Percentiles rank a stretch among this genome's conserved stretches.
Conservation (phyloP, 2,329 filamentous ascomycete genomes). For the Chaetomiaceae sp. region DNA sequence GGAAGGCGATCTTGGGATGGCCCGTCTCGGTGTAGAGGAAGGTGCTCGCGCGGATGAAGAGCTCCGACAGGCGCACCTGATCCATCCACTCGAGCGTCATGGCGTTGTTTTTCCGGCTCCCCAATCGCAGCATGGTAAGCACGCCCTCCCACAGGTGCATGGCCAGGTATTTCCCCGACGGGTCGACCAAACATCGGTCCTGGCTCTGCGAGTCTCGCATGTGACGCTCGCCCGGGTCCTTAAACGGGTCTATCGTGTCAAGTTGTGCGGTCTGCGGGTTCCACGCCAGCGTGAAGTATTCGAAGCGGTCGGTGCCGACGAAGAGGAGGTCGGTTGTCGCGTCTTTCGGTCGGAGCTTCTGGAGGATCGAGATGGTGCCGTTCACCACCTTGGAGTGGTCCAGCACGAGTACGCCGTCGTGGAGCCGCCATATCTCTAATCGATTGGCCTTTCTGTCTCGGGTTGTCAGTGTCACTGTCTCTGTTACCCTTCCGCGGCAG, state of each 20-base stretch:
- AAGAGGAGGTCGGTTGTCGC: constrained; percentile 80
- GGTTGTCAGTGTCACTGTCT: constrained; percentile 4
- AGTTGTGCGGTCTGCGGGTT: constrained; percentile 52
- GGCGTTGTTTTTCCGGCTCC: constrained; percentile 40
- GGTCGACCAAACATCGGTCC: constrained; percentile 79
- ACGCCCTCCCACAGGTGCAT: constrained; percentile 59
- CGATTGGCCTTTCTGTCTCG: constrained; percentile 69
- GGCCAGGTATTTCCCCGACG: constrained; percentile 58
- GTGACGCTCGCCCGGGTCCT: constrained; percentile 52
- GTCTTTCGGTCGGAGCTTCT: constrained; percentile 71
- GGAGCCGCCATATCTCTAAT: constrained; percentile 74
- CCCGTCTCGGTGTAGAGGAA: constrained; percentile 56
- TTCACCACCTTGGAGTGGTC: constrained; percentile 69
- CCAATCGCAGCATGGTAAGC: constrained; percentile 50
- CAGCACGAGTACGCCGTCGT: constrained; percentile 59
- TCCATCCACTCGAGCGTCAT: constrained; percentile 46
- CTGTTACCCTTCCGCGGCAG: not conserved
- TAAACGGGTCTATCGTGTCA: constrained; percentile 47
- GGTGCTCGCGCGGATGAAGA: constrained; percentile 54
- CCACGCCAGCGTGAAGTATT: constrained; percentile 90
- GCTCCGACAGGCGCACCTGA: constrained; percentile 53
- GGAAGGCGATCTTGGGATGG: constrained; percentile 53
- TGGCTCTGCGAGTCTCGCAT: constrained; percentile 76
- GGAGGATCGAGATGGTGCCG: constrained; percentile 80
- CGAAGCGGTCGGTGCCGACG: constrained; percentile 81